Percentiles rank a stretch among this genome's conserved stretches.
Evolutionary conservation across 1,284 basidiomycete species (phyloP).

Genomic region (Irpex rosettiformis): DNA sequence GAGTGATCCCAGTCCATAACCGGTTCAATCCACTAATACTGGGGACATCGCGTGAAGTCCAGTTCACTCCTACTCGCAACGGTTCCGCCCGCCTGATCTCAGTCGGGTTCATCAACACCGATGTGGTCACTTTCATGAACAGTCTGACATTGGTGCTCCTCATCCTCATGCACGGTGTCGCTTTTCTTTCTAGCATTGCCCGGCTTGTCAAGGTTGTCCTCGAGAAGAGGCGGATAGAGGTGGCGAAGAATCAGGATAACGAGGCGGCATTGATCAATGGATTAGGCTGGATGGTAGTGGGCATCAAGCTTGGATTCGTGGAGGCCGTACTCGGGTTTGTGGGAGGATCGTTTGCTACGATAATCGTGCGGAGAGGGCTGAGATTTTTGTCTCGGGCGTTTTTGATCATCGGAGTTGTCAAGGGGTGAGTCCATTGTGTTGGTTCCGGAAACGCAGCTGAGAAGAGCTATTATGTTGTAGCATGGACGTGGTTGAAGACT

Average conservation of each 20-base stretch:
- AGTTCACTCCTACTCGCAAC: not conserved
- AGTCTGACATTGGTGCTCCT: constrained; percentile 56
- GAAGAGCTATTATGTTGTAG: constrained; percentile 15
- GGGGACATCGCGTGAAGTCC: too few species aligned
- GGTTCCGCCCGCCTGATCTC: constrained; percentile 19
- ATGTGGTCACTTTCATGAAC: constrained; percentile 50
- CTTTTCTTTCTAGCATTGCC: constrained; percentile 55
- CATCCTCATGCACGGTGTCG: constrained; percentile 50
- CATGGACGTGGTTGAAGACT: constrained; percentile 31
- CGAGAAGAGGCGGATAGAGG: constrained; percentile 50
- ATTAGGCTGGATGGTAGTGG: constrained; percentile 57
- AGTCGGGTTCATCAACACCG: constrained; percentile 40
- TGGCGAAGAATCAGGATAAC: constrained; percentile 33
- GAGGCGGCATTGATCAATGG: constrained; percentile 54
- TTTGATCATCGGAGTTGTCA: constrained; percentile 57
- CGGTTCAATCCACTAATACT: not conserved
- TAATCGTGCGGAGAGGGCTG: constrained; percentile 53
- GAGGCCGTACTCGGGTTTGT: constrained; percentile 68
- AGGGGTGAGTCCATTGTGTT: constrained; percentile 47
- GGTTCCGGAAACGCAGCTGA: not conserved
- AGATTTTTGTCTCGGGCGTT: constrained; percentile 49
- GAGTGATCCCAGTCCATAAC: constrained; percentile 21
- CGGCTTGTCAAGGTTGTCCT: constrained; percentile 49
- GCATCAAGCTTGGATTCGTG: constrained; percentile 55
- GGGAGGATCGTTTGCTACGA: constrained; percentile 44